Percentiles rank a stretch among this genome's conserved stretches.
Conservation (phyloP, 768 basidiomycete genomes). For the Lepiota venenata region DNA sequence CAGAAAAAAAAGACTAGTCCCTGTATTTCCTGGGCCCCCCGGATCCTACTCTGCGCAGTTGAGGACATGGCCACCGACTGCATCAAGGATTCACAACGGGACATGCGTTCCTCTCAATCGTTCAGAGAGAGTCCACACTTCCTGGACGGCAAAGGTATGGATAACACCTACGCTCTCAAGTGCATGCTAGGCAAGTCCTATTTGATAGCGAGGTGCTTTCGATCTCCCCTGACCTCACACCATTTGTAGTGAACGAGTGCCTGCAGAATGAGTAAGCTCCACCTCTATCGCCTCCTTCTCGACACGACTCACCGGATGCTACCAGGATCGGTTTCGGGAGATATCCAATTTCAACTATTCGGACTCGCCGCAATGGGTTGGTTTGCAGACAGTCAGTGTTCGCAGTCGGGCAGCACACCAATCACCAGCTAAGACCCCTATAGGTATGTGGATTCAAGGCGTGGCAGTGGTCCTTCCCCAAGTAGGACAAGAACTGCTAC, state of each 20-base stretch:
- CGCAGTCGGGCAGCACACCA: background rate
- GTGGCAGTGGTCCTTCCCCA: slow-evolving; percentile 43
- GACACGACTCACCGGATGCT: background rate
- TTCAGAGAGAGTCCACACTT: background rate
- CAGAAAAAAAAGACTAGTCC: no score
- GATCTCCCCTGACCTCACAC: background rate
- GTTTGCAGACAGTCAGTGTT: slow-evolving; percentile 42
- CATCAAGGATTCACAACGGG: background rate
- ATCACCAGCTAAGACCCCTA: background rate
- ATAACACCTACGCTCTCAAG: slow-evolving; percentile 7
- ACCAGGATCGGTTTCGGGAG: slow-evolving; percentile 45
- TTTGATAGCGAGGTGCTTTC: no score
- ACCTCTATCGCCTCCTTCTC: background rate
- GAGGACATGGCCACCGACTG: background rate
- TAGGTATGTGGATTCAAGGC: slow-evolving; percentile 45
- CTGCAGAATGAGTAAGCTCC: slow-evolving; percentile 42
- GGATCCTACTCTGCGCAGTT: background rate
- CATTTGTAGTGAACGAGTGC: slow-evolving; percentile 36
- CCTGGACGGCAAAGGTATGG: slow-evolving; percentile 2
- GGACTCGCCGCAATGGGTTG: slow-evolving; percentile 44
- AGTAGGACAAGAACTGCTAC: slow-evolving; percentile 39
- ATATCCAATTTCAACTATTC: slow-evolving; percentile 48
- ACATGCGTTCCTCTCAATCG: background rate
- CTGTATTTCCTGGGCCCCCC: background rate
- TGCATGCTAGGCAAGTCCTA: slow-evolving; percentile 2